Evolutionary conservation across 2,329 filamentous ascomycete genomes (phyloP).

Genomic region (Teratosphaeria pseudoeucalypti): DNA sequence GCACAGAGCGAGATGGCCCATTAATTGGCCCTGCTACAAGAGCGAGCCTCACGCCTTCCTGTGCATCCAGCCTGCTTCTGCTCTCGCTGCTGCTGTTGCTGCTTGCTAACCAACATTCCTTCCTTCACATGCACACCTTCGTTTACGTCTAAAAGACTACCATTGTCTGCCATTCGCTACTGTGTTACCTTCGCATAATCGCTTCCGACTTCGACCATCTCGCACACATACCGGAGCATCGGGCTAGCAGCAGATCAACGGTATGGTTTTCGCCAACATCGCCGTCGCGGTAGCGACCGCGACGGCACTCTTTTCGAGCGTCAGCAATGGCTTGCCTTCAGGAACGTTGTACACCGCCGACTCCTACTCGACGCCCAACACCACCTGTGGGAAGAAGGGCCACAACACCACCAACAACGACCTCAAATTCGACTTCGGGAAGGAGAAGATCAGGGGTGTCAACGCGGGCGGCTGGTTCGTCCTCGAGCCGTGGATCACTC

Average conservation of each 20-base stretch:
- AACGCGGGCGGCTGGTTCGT: conserved; percentile 57
- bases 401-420: not conserved
- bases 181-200: not conserved
- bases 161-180: not conserved
- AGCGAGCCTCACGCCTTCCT: not conserved
- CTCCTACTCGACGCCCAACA: conserved; percentile 3
- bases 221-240: not conserved
- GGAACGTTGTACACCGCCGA: conserved; percentile 10
- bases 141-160: not conserved
- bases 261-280: conserved; percentile 12
- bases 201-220: not conserved
- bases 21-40: not conserved
- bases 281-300: conserved; percentile 11
- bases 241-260: conserved; percentile 4
- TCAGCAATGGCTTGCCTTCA: conserved; percentile 14
- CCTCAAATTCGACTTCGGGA: conserved; percentile 43
- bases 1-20: not conserved
- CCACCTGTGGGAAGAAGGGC: no score
- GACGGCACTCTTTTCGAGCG: conserved; percentile 14
- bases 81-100: not conserved
- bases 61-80: not conserved
- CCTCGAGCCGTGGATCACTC: conserved; percentile 55
- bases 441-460: conserved; percentile 50
- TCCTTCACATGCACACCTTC: not conserved
- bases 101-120: not conserved